phyloP scores from a whole-genome alignment of 768 basidiomycete genomes.

The Mycena latifolia region DNA sequence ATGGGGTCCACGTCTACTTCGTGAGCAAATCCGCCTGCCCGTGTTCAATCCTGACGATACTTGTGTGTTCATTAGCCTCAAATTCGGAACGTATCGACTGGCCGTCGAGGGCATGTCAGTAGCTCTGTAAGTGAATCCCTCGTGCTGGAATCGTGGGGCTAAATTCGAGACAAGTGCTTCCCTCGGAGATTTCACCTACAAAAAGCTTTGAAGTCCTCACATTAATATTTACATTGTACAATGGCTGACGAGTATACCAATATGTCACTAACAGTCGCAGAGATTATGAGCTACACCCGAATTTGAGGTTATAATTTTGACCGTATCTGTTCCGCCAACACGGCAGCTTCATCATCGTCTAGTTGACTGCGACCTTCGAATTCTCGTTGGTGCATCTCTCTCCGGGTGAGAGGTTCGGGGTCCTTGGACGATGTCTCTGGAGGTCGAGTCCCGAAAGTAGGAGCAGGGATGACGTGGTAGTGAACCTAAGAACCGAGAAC shows the following conservation, averaged over 20 bases:
- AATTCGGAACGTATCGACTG: slow-evolving; percentile 18
- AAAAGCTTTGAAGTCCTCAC: slow-evolving; percentile 3
- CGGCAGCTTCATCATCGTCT: slow-evolving; percentile 68
- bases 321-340: slow-evolving; percentile 59
- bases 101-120: slow-evolving; percentile 7
- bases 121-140: slow-evolving; percentile 1
- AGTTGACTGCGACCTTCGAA: slow-evolving; percentile 68
- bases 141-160: not conserved
- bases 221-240: too few species aligned
- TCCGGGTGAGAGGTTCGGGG: slow-evolving; percentile 50
- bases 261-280: slow-evolving; percentile 2
- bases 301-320: slow-evolving; percentile 30
- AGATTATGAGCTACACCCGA: not conserved
- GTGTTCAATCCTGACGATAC: not conserved
- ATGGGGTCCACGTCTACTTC: slow-evolving; percentile 7
- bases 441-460: slow-evolving; percentile 50
- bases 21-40: not conserved
- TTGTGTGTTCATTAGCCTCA: not conserved
- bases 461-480: slow-evolving; percentile 83
- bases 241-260: too few species aligned
- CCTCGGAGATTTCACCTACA: slow-evolving; percentile 9
- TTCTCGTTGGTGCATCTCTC: slow-evolving; percentile 72
- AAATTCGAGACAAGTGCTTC: not conserved
- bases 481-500: slow-evolving; percentile 63
- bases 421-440: slow-evolving; percentile 25